Base-by-base conservation (phyloP, 1,284 basidiomycete species). In the Heterobasidion irregulare region DNA sequence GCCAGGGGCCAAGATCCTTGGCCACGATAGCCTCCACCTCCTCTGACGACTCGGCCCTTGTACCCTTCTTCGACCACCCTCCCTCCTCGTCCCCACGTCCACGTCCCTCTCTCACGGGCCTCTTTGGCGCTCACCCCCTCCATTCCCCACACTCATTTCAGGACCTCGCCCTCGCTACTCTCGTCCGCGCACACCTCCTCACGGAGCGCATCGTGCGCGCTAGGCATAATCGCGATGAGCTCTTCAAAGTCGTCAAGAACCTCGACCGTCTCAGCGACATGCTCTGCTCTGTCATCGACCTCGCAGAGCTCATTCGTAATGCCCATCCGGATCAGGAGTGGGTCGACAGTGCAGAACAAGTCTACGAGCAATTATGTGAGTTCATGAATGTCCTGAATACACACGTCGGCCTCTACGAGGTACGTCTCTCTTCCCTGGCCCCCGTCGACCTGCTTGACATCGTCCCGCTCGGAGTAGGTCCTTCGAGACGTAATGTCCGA, bases 371-470 rank as follows among this genome's bases (percentile, higher is more conserved):
- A 57, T 75, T 98, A 56, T 98, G 94, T 75, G 89, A 94, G 70
- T 96, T 91, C 71, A 98, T 99, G 95, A 98, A 98, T 72, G 86
- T 92, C 44, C 78, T 99, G 57, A 99, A 99, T 70, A 98, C 95
- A 15, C 81, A 98, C 74, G 86, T 89, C n/a, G 93, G 89, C 16
- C 74, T 99, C 46, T 98, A 97, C 65, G 80, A 92, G 74, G 94
- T 91, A 68, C 70, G 83, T 36, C 26, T 18, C 9, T 5, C 15
- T 36, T 50, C 9, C n/a, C 4, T 10, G 12, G 46, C 10, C 2
- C 3, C 46, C 8, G 6, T n/a, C 10, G 46, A 32, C 75, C 58
- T 33, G 15, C 34, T 51, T 52, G 52, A 50, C 55, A 59, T 12
- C 50, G 62, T 46, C 18, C 47, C 34, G 56, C 34, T 53, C 7